Evolutionary conservation across 345 rosid genomes (phyloP).

Genomic region (Anacardium occidentale): DNA sequence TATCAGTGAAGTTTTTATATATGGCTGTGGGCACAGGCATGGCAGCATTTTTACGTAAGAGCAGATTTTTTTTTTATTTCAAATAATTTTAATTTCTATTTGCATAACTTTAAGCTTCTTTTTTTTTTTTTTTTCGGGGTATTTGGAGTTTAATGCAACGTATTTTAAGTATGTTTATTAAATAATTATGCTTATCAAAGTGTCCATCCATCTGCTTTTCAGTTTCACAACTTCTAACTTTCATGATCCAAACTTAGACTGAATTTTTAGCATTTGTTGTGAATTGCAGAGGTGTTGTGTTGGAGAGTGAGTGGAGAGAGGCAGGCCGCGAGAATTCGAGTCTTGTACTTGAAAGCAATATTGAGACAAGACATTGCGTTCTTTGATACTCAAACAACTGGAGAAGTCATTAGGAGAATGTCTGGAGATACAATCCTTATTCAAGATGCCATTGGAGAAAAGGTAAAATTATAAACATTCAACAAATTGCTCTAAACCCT

Average conservation of each 20-base stretch:
- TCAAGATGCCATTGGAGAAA: constrained; percentile 94
- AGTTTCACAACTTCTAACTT: too few relatives aligned
- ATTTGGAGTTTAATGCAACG: not conserved
- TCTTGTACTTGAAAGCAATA: constrained; percentile 70
- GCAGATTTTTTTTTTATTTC: too few relatives aligned
- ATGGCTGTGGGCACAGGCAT: constrained; percentile 52
- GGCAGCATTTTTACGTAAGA: constrained; percentile 74
- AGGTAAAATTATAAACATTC: too few relatives aligned
- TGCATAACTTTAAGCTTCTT: not conserved
- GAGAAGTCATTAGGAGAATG: constrained; percentile 90
- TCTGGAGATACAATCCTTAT: constrained; percentile 88
- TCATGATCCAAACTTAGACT: too few relatives aligned
- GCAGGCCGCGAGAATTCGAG: constrained; percentile 71
- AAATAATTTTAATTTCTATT: too few relatives aligned
- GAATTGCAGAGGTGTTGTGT: constrained; percentile 70
- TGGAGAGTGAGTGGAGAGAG: constrained; percentile 94
- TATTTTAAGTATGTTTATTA: not conserved
- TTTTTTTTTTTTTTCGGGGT: not conserved
- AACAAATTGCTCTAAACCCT: too few relatives aligned
- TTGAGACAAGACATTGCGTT: constrained; percentile 76
- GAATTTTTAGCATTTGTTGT: not conserved
- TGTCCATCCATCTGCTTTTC: too few relatives aligned
- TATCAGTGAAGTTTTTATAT: constrained; percentile 52
- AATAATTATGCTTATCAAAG: too few relatives aligned
- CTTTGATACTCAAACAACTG: constrained; percentile 90